phyloP scores from a whole-genome alignment of 2,329 filamentous ascomycete species.

The Fusarium gaditjirri region DNA sequence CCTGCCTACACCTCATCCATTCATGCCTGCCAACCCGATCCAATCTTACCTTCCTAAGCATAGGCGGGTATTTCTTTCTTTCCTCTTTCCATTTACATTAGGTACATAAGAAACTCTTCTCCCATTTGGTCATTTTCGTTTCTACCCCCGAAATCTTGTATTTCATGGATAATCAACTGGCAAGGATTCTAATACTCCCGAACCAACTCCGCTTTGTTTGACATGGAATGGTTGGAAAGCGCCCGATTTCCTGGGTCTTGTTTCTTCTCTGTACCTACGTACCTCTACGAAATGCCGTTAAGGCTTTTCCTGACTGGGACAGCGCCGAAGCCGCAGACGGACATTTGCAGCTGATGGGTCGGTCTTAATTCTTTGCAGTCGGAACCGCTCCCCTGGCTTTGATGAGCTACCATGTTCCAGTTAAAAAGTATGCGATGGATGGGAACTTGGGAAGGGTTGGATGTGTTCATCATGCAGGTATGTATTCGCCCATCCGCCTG shows the following conservation, averaged over 20 bases:
- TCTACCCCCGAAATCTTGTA: slow-evolving; percentile 16
- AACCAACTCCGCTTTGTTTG: slow-evolving; percentile 35
- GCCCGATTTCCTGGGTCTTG: slow-evolving; percentile 36
- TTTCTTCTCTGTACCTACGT: slow-evolving; percentile 21
- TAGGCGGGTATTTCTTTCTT: neutral
- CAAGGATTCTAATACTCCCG: slow-evolving; percentile 28
- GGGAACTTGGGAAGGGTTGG: neutral
- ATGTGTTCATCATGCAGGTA: neutral
- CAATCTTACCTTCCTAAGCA: neutral
- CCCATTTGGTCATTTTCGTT: slow-evolving; percentile 5
- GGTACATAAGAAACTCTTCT: neutral
- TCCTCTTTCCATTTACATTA: neutral
- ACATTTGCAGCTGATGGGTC: slow-evolving; percentile 28
- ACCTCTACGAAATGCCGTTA: slow-evolving; percentile 32
- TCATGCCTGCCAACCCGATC: neutral
- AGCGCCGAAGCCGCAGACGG: slow-evolving; percentile 31
- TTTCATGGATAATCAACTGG: neutral
- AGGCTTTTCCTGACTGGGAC: slow-evolving; percentile 31
- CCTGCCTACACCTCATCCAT: slow-evolving; percentile 13
- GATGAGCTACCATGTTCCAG: slow-evolving; percentile 13
- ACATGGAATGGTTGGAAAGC: slow-evolving; percentile 26
- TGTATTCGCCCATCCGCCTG: neutral
- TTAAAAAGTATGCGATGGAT: neutral
- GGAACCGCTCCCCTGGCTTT: slow-evolving; percentile 34
- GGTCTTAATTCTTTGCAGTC: slow-evolving; percentile 26